Percentiles rank a stretch among this genome's conserved stretches.
Evolutionary conservation across 1,139 yeast species (phyloP).

Genomic region (Sugiyamaella paludigena): DNA sequence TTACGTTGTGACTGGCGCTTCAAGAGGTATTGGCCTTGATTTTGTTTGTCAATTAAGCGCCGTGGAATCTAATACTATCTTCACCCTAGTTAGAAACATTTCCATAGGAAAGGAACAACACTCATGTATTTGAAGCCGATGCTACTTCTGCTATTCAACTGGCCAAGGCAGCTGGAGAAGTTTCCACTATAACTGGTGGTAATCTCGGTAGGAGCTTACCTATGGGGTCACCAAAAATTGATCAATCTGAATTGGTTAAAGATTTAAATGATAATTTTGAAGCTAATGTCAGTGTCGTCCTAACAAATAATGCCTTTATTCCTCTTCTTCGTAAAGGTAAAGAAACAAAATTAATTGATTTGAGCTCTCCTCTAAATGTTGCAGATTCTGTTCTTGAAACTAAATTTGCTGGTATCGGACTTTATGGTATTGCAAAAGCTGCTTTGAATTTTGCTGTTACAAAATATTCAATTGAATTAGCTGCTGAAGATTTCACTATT

Average conservation of each 20-base stretch:
- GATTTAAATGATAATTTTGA: constrained; percentile 10
- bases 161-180: constrained; percentile 11
- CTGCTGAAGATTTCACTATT: constrained; percentile 14
- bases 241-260: neutral
- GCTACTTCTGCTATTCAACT: constrained; percentile 11
- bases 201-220: neutral
- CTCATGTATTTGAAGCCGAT: constrained; percentile 18
- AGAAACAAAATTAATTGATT: constrained; percentile 16
- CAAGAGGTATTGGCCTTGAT: constrained; percentile 17
- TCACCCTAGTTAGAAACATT: constrained; percentile 15
- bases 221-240: constrained; percentile 7
- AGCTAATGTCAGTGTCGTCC: constrained; percentile 2
- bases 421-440: constrained; percentile 17
- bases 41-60: constrained; percentile 11
- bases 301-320: constrained; percentile 15
- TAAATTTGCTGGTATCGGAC: constrained; percentile 4
- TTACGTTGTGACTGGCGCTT: constrained; percentile 17
- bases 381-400: constrained; percentile 7
- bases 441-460: constrained; percentile 16
- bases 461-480: constrained; percentile 17
- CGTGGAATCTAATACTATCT: constrained; percentile 5
- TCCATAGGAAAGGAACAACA: constrained; percentile 6
- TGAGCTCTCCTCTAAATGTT: constrained; percentile 10
- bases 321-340: constrained; percentile 16
- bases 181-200: constrained; percentile 13